These are phyloP conservation scores for Passalora sequoiae DNA, from an alignment of 2,329 filamentous ascomycete species.

Conservation along the genomic window DNA sequence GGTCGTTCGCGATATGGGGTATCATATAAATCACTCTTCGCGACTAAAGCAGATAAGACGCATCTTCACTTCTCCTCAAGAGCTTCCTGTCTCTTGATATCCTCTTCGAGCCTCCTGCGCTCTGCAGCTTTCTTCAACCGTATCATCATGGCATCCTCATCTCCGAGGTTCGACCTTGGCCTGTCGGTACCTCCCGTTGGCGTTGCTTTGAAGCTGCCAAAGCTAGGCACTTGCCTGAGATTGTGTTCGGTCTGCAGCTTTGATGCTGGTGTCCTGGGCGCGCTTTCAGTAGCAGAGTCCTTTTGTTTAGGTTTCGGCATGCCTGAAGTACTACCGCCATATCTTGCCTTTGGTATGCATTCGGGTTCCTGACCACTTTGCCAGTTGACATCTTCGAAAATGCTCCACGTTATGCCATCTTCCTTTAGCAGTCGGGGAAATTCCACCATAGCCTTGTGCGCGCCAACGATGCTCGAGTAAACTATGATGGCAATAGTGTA, in stretches of 20 bases:
- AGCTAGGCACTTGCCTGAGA: slow-evolving; percentile 38
- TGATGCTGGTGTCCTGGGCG: slow-evolving; percentile 8
- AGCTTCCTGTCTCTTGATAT: slow-evolving; percentile 39
- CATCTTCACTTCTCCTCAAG: slow-evolving; percentile 6
- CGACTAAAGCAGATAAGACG: background rate
- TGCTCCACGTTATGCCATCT: slow-evolving; percentile 38
- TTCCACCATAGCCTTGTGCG: slow-evolving; percentile 53
- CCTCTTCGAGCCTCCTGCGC: slow-evolving; percentile 41
- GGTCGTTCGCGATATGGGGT: background rate
- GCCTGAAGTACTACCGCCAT: background rate
- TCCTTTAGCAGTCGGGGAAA: slow-evolving; percentile 26
- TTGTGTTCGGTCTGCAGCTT: slow-evolving; percentile 8
- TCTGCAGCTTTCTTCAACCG: slow-evolving; percentile 41
- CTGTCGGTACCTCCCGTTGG: slow-evolving; percentile 26
- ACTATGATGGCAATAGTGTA: slow-evolving; percentile 51
- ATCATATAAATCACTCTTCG: background rate
- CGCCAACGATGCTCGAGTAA: slow-evolving; percentile 54
- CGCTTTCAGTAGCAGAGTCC: background rate
- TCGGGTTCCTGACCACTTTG: slow-evolving; percentile 51
- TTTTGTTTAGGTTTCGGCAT: background rate
- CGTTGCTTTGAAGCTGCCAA: slow-evolving; percentile 36
- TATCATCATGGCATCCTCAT: slow-evolving; percentile 43
- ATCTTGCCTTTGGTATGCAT: slow-evolving; percentile 24
- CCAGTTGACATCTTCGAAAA: slow-evolving; percentile 53
- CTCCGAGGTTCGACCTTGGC: slow-evolving; percentile 19